phyloP scores from a whole-genome alignment of 305 asterid genomes.

The Solanum hybrid region DNA sequence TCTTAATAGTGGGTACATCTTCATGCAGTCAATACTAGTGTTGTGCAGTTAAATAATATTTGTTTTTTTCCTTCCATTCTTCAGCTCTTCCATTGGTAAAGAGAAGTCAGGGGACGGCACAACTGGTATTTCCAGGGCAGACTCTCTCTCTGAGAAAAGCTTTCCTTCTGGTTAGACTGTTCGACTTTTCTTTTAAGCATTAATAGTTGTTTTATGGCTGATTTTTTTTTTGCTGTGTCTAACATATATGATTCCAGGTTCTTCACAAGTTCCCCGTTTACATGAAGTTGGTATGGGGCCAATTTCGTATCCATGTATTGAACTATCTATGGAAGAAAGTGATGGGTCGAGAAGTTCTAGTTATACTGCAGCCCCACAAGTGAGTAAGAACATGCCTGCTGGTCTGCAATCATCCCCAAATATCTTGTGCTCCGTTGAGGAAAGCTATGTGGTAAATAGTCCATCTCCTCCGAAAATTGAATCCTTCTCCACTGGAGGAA shows the following conservation, averaged over 20 bases:
- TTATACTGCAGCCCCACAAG: constrained; percentile 5
- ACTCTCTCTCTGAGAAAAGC: constrained; percentile 4
- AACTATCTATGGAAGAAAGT: constrained; percentile 14
- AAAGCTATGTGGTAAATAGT: constrained; percentile 24
- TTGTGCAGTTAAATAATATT: neutral
- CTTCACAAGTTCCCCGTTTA: constrained; percentile 12
- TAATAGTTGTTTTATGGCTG: neutral
- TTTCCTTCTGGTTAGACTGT: constrained; percentile 19
- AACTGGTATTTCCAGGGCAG: constrained; percentile 12
- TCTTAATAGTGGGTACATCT: neutral
- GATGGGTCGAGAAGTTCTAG: constrained; percentile 24
- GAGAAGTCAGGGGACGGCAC: constrained; percentile 21
- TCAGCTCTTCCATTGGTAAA: constrained; percentile 11
- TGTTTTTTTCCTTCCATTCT: constrained; percentile 8
- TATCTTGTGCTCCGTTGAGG: constrained; percentile 18
- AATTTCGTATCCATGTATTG: constrained; percentile 16
- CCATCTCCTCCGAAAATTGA: constrained; percentile 18
- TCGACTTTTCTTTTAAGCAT: neutral
- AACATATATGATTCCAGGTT: constrained; percentile 12
- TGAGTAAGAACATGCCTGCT: constrained; percentile 8
- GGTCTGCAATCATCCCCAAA: constrained; percentile 22
- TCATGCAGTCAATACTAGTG: neutral
- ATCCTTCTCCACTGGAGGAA: constrained; percentile 14
- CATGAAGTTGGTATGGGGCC: constrained; percentile 7
- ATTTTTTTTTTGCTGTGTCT: neutral